Evolutionary conservation across 345 rosid species (phyloP).

Genomic region (Schrenkiella parvula): DNA sequence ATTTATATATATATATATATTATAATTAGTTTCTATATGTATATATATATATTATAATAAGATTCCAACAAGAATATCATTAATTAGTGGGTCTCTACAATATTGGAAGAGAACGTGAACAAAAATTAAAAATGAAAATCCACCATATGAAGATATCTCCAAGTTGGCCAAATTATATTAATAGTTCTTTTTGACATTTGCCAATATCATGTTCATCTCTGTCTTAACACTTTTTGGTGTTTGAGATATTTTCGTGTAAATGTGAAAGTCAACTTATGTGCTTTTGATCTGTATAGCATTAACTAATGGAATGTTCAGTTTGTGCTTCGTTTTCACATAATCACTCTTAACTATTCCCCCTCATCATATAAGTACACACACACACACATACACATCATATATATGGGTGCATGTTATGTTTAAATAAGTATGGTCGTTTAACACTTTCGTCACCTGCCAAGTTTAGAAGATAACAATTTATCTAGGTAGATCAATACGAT

Average conservation of each 20-base stretch:
- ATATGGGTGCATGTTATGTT: not conserved
- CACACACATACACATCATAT: not conserved
- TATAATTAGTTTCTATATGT: too few species aligned
- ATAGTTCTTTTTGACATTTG: conserved; percentile 29
- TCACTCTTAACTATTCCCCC: not conserved
- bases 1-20: too few species aligned
- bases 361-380: not conserved
- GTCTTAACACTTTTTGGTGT: conserved; percentile 15
- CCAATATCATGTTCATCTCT: not conserved
- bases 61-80: not conserved
- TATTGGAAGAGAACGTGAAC: not conserved
- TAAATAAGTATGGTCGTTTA: not conserved
- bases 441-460: not conserved
- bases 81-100: conserved; percentile 18
- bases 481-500: not conserved
- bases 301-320: conserved; percentile 13
- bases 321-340: conserved; percentile 13
- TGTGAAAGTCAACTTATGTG: conserved; percentile 23
- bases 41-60: not conserved
- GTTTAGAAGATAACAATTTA: not conserved
- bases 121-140: conserved; percentile 5
- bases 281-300: conserved; percentile 7
- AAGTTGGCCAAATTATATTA: conserved; percentile 28
- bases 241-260: conserved; percentile 28
- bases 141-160: conserved; percentile 8